These are phyloP conservation scores for Babjeviella inositovora DNA, from an alignment of 805 yeast species.

Conservation along the genomic window DNA sequence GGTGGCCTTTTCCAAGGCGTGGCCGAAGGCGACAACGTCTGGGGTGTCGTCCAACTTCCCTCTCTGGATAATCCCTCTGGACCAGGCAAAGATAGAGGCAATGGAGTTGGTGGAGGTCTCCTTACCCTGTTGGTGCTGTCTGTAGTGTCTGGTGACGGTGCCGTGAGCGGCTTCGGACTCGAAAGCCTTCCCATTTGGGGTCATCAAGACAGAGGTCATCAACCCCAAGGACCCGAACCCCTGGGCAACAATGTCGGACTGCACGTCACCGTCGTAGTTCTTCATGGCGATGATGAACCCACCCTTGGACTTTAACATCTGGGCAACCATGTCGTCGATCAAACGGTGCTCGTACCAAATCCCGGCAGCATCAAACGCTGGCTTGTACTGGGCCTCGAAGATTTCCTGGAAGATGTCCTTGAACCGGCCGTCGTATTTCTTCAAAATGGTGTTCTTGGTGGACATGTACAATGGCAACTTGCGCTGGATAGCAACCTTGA, in stretches of 20 bases:
- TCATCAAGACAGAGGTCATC: slow-evolving; percentile 71
- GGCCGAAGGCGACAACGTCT: slow-evolving; percentile 53
- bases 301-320: slow-evolving; percentile 74
- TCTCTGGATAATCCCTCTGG: slow-evolving; percentile 73
- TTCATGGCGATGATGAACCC: slow-evolving; percentile 71
- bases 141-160: slow-evolving; percentile 74
- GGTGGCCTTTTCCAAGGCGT: slow-evolving; percentile 48
- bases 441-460: slow-evolving; percentile 70
- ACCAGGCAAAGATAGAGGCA: slow-evolving; percentile 78
- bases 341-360: slow-evolving; percentile 69
- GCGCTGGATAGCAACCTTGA: slow-evolving; percentile 54
- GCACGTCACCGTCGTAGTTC: slow-evolving; percentile 80
- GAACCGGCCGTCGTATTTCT: slow-evolving; percentile 71
- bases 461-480: slow-evolving; percentile 51
- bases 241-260: slow-evolving; percentile 75
- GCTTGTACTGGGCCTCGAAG: slow-evolving; percentile 39
- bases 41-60: slow-evolving; percentile 63
- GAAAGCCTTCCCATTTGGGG: slow-evolving; percentile 78
- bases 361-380: slow-evolving; percentile 39
- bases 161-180: slow-evolving; percentile 85
- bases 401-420: slow-evolving; percentile 64
- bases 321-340: slow-evolving; percentile 83
- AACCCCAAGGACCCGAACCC: slow-evolving; percentile 76
- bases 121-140: slow-evolving; percentile 70
- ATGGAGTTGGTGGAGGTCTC: slow-evolving; percentile 77